A percentile compares a stretch with the other conserved stretches of the same genome.
phyloP scores from a whole-genome alignment of 129 eudicot genomes.

The Gnaphalium uliginosum region DNA sequence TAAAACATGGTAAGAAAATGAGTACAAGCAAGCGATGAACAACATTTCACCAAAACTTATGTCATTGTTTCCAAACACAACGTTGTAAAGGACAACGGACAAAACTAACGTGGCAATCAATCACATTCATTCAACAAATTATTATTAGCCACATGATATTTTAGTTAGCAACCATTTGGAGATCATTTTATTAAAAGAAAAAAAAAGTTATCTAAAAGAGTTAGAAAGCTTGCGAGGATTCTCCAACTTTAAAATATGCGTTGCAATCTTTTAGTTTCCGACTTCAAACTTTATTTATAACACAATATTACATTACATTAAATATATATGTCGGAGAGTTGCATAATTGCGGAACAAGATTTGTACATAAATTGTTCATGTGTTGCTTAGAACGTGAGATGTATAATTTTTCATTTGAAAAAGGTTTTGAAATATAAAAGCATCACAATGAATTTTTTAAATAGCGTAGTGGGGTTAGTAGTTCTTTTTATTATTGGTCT shows the following conservation, averaged over 20 bases:
- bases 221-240: too few species aligned
- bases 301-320: background rate
- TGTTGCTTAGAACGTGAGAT: background rate
- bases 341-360: background rate
- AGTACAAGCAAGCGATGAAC: background rate
- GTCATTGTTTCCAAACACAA: conserved; percentile 27
- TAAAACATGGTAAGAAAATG: background rate
- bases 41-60: conserved; percentile 20
- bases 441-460: background rate
- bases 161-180: background rate
- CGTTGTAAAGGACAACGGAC: background rate
- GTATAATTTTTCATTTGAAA: background rate
- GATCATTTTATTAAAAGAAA: too few species aligned
- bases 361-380: background rate
- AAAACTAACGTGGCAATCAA: background rate
- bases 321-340: background rate
- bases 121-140: background rate
- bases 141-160: background rate
- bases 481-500: background rate
- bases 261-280: too few species aligned
- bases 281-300: too few species aligned
- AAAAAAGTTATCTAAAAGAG: too few species aligned
- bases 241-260: too few species aligned
- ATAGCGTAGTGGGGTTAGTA: conserved; percentile 19
- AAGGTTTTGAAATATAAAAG: background rate